Percentiles rank a stretch among this genome's conserved stretches.
phyloP scores from a whole-genome alignment of 257 asterid genomes.

The Solanum corneliomulleri region DNA sequence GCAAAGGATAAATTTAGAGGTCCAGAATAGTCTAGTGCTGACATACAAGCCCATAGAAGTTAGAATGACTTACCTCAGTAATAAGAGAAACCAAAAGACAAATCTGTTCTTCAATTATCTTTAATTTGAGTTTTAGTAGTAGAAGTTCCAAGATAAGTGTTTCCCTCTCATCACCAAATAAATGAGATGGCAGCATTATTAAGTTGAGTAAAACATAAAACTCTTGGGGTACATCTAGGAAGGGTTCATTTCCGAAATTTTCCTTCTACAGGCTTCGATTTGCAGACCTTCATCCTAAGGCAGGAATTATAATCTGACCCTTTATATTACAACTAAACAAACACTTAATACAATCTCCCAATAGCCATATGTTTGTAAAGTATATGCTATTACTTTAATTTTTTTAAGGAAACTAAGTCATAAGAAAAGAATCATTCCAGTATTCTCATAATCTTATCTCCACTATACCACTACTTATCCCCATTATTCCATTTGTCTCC shows the following conservation, averaged over 20 bases:
- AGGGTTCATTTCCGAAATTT: not conserved
- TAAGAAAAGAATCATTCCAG: not conserved
- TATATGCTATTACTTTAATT: not conserved
- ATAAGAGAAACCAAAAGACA: not conserved
- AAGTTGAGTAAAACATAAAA: not conserved
- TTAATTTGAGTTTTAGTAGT: not conserved
- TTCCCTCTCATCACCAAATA: not conserved
- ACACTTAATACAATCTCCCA: not conserved
- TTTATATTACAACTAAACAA: not conserved
- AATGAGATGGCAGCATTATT: not conserved
- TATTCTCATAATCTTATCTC: not conserved
- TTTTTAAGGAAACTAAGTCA: not conserved
- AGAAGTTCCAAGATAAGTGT: not conserved
- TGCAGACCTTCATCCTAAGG: not conserved
- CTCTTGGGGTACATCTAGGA: not conserved
- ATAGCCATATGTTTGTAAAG: not conserved
- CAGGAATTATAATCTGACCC: not conserved
- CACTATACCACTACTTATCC: not conserved
- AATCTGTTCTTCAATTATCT: not conserved
- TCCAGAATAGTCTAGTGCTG: not conserved
- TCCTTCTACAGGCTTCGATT: not conserved
- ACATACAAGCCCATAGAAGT: not conserved
- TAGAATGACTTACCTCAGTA: not conserved
- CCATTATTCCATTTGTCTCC: not conserved
- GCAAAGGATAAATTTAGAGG: not conserved